A percentile compares a stretch with the other conserved stretches of the same genome.
Evolutionary conservation across 306 rosid genomes (phyloP).

Genomic region (Medicago lupulina): DNA sequence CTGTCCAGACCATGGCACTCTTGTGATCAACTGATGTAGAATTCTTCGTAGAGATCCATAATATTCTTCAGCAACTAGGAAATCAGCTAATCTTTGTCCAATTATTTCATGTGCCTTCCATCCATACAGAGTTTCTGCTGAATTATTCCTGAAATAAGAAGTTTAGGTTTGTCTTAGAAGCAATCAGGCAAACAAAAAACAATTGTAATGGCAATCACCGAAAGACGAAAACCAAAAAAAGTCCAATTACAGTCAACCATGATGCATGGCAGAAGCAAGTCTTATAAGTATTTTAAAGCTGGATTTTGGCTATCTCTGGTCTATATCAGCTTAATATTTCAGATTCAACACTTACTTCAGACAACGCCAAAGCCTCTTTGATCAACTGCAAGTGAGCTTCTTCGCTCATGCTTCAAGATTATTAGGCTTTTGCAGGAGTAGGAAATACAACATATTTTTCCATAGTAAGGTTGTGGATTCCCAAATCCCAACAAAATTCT

Average conservation of each 20-base stretch:
- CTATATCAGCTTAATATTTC: too few relatives aligned
- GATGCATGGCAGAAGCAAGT: too few relatives aligned
- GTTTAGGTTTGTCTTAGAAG: conserved; percentile 2
- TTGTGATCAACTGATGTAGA: conserved; percentile 53
- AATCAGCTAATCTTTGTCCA: conserved; percentile 51
- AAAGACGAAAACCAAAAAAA: background rate
- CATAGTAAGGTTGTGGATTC: background rate
- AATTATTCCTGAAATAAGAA: conserved; percentile 60
- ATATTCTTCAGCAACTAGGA: conserved; percentile 57
- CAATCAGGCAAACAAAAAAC: background rate
- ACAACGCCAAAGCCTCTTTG: too few relatives aligned
- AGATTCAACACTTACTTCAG: too few relatives aligned
- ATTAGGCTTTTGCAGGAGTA: too few relatives aligned
- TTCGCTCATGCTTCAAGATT: too few relatives aligned
- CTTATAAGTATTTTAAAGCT: too few relatives aligned
- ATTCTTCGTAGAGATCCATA: conserved; percentile 50
- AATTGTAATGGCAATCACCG: background rate
- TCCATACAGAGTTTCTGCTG: conserved; percentile 72
- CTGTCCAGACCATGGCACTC: conserved; percentile 72
- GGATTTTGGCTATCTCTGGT: too few relatives aligned
- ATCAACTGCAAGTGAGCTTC: too few relatives aligned
- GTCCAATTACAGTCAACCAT: too few relatives aligned
- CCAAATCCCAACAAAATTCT: too few relatives aligned
- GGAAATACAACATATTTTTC: too few relatives aligned
- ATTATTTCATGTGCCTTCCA: conserved; percentile 73